These are phyloP conservation scores for Solanum hybrid DNA, from an alignment of 305 asterid species.

Conservation along the genomic window DNA sequence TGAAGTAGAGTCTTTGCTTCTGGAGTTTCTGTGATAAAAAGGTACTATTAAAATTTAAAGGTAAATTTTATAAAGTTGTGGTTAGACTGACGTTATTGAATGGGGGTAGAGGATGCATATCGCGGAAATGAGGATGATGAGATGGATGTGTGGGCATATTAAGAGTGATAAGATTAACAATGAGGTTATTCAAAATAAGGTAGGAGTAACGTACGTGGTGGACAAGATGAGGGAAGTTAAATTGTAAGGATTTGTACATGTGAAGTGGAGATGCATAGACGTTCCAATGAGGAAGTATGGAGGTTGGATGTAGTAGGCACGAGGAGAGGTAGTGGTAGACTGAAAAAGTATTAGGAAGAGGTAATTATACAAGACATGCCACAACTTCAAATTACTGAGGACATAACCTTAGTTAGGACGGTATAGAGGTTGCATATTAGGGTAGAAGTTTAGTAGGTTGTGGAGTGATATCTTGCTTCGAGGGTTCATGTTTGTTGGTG, in stretches of 20 bases:
- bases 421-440: not conserved
- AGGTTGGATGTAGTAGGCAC: not conserved
- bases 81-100: not conserved
- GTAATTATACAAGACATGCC: not conserved
- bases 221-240: not conserved
- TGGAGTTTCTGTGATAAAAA: not conserved
- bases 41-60: not conserved
- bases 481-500: not conserved
- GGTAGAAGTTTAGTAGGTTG: not conserved
- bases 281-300: not conserved
- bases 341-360: not conserved
- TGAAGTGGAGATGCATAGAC: fast-evolving
- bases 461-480: not conserved
- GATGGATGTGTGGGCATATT: not conserved
- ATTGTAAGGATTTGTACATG: not conserved
- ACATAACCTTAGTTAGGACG: not conserved
- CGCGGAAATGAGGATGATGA: not conserved
- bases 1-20: not conserved
- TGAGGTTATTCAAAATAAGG: not conserved
- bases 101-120: not conserved
- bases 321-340: not conserved
- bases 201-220: not conserved
- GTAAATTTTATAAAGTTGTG: no score
- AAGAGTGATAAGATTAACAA: no score
- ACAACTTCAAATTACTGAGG: no score